Conservation (phyloP, 2,329 filamentous ascomycete species). For the Ascomycota sp. region DNA sequence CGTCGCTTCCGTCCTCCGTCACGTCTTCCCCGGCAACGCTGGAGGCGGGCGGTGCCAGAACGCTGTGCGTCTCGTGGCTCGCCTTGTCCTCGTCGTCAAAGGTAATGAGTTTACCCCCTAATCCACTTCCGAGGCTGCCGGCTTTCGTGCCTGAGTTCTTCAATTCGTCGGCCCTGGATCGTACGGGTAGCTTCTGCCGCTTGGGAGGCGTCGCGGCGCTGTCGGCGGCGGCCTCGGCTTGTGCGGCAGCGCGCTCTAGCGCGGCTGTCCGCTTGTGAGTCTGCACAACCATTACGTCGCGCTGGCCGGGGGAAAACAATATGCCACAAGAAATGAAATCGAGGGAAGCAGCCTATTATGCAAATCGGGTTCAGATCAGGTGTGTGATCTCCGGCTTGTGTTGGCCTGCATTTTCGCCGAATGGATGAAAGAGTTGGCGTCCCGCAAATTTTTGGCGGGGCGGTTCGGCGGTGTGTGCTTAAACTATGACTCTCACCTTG, state of each 20-base stretch:
- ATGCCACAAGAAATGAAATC: no score
- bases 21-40: constrained; percentile 14
- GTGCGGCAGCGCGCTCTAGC: constrained; percentile 4
- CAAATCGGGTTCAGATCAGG: no score
- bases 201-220: constrained; percentile 5
- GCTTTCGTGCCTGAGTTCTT: constrained; percentile 2
- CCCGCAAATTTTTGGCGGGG: no score
- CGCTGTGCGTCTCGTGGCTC: constrained; percentile 4
- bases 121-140: no score
- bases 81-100: constrained; percentile 15
- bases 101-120: constrained; percentile 12
- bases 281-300: constrained; percentile 4
- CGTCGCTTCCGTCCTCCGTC: constrained; percentile 27
- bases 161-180: constrained; percentile 12
- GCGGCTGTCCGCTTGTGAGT: constrained; percentile 12
- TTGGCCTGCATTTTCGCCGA: no score
- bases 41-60: constrained; percentile 2
- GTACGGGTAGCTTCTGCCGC: constrained; percentile 13
- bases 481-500: no score
- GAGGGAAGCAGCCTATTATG: no score
- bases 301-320: no score
- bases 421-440: no score
- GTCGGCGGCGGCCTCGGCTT: constrained; percentile 1
- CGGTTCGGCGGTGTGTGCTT: no score
- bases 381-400: no score